Evolutionary conservation across 495 filamentous ascomycete genomes (phyloP).

Genomic region (Cenococcum geophilum): DNA sequence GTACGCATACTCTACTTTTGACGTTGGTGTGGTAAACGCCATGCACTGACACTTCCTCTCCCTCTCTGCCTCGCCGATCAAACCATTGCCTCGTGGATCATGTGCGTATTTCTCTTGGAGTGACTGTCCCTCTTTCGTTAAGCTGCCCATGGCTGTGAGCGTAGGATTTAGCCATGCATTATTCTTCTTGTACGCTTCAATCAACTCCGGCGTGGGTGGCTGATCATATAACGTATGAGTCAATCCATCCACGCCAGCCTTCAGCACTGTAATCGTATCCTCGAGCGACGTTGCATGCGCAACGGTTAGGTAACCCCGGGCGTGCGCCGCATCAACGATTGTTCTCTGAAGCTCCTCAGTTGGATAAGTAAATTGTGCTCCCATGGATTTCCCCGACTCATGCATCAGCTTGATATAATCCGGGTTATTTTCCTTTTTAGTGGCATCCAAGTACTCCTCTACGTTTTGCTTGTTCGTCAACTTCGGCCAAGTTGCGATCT

Average conservation of each 20-base stretch:
- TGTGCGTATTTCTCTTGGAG: conserved; percentile 35
- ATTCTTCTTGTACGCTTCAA: conserved; percentile 36
- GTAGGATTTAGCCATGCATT: conserved; percentile 38
- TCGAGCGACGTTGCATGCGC: conserved; percentile 34
- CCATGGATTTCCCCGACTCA: conserved; percentile 34
- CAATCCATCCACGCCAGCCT: conserved; percentile 35
- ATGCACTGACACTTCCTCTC: conserved; percentile 33
- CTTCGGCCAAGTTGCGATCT: conserved; percentile 38
- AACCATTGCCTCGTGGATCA: conserved; percentile 30
- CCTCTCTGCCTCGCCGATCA: conserved; percentile 30
- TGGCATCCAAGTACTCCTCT: conserved; percentile 30
- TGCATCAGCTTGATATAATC: conserved; percentile 42
- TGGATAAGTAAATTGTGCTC: conserved; percentile 30
- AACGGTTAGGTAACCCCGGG: conserved; percentile 30
- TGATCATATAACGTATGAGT: conserved; percentile 36
- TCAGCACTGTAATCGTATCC: conserved; percentile 36
- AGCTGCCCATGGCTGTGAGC: conserved; percentile 30
- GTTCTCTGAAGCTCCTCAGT: conserved; percentile 34
- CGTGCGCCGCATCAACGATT: conserved; percentile 34
- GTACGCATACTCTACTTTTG: conserved; percentile 32
- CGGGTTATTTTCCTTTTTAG: conserved; percentile 24
- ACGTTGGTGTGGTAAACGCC: conserved; percentile 22
- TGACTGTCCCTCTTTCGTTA: conserved; percentile 34
- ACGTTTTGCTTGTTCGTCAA: conserved; percentile 30
- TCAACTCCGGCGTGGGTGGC: conserved; percentile 32